Base-by-base conservation (phyloP, 2,329 filamentous ascomycete genomes). In the Ramularia endophylla region DNA sequence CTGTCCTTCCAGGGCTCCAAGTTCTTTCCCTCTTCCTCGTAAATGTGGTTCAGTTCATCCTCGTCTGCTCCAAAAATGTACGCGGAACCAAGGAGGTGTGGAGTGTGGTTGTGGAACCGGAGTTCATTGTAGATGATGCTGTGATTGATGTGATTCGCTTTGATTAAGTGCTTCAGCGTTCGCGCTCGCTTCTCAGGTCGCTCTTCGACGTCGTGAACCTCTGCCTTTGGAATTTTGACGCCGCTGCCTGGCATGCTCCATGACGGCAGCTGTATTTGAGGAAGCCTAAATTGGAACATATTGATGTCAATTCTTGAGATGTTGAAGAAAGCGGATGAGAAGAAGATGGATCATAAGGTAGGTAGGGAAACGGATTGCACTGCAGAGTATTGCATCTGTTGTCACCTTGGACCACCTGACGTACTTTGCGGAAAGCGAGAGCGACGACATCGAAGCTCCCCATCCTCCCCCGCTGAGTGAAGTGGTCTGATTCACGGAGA, bases 61-160 rank as follows among this genome's bases (percentile, higher is more conserved):
- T 78, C 71, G 40, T 78, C 75, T 30, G 82, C 89, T 17, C 89
- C 89, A 8, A 97, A 73, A 12, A 95, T 72, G 64, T 94, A 98
- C 1, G 88, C 84, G 5, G 90, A 87, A 52, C 80, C 81, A 9
- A 98, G 75, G 38, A 88, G 77, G 65, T 95, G 88, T 28, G 87
- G 75, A 54, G 83, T 72, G 65, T 94, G 85, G 59, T 97, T 97
- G 67, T 92, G 80, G 56, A 81, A 92, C 47, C 76, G 70, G 4
- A 84, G 69, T 39, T 84, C 63, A 61, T 89, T 80, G 63, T 85
- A 92, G 40, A 95, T 67, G 52, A 97, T 81, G 22, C 87, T 80
- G 65, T 94, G 78, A 61, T 92, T 95, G 52, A 83, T 82, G 67
- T 98, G 92, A 62, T 97, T 97, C 38, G 89, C 83, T 64, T 85